Evolutionary conservation across 2,329 filamentous ascomycete genomes (phyloP).

Genomic region (Penicillium hesseltinei): DNA sequence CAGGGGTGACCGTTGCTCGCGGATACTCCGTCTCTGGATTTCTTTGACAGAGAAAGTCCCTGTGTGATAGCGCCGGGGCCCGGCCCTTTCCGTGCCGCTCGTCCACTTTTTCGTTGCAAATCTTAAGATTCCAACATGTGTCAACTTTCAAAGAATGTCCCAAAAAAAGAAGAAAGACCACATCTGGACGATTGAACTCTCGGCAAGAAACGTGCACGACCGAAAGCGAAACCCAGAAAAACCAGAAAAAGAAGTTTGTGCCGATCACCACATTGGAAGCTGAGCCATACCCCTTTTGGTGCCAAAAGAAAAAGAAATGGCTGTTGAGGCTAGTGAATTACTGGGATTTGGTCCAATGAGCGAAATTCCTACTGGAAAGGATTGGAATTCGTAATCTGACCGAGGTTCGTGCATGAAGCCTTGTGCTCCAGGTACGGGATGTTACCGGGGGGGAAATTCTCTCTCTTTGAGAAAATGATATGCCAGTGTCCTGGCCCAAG

Average conservation of each 20-base stretch:
- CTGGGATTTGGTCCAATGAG: slow-evolving; percentile 29
- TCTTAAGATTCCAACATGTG: slow-evolving; percentile 6
- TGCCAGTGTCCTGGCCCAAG: slow-evolving; percentile 31
- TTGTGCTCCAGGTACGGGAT: slow-evolving; percentile 26
- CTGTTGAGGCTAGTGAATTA: slow-evolving; percentile 22
- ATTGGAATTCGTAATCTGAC: slow-evolving; percentile 28
- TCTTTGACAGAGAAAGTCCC: neutral
- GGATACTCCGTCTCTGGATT: slow-evolving; percentile 7
- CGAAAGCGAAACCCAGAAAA: neutral
- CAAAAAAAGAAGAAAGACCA: neutral
- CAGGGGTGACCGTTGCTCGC: slow-evolving; percentile 11
- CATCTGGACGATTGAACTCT: slow-evolving; percentile 12
- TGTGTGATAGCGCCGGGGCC: slow-evolving; percentile 26
- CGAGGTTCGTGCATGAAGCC: slow-evolving; percentile 27
- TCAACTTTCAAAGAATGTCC: neutral
- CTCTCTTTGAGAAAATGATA: slow-evolving; percentile 8
- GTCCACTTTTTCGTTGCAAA: slow-evolving; percentile 18
- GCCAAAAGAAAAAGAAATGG: slow-evolving; percentile 17
- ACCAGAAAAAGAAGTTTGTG: slow-evolving; percentile 15
- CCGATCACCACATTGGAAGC: slow-evolving; percentile 26
- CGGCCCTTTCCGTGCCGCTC: slow-evolving; percentile 41
- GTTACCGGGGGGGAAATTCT: slow-evolving; percentile 13
- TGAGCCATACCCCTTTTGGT: slow-evolving; percentile 26
- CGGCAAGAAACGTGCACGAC: slow-evolving; percentile 16
- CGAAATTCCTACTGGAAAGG: slow-evolving; percentile 27